A percentile compares a stretch with the other conserved stretches of the same genome.
Conservation (phyloP, 2,329 filamentous ascomycete genomes). For the Botrytis fabae region DNA sequence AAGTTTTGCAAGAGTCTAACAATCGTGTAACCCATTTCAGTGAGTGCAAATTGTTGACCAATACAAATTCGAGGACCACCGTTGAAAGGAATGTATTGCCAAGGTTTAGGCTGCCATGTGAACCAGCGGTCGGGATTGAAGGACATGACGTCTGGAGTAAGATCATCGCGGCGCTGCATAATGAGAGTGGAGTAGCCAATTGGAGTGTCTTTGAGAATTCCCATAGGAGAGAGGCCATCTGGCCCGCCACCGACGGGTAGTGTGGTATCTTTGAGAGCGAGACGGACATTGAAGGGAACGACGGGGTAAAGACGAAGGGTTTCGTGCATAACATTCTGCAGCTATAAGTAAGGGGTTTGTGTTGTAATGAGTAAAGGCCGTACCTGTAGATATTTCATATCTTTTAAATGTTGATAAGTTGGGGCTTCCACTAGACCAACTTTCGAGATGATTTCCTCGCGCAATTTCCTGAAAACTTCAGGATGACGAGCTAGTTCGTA, state of each 20-base stretch:
- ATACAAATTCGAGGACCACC: constrained; percentile 73
- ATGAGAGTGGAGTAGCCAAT: constrained; percentile 67
- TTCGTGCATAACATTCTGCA: constrained; percentile 69
- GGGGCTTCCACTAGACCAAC: constrained; percentile 64
- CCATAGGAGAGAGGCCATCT: constrained; percentile 61
- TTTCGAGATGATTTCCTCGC: constrained; percentile 66
- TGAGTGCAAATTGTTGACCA: constrained; percentile 79
- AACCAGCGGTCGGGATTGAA: constrained; percentile 71
- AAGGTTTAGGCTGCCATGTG: constrained; percentile 62
- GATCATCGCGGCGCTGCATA: constrained; percentile 69
- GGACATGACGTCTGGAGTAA: constrained; percentile 54
- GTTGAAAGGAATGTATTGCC: constrained; percentile 76
- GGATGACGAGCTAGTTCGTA: constrained; percentile 80
- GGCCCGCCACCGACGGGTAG: constrained; percentile 70
- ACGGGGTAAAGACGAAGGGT: constrained; percentile 74
- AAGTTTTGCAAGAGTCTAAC: constrained; percentile 73
- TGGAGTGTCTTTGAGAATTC: constrained; percentile 64
- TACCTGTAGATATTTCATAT: constrained; percentile 74
- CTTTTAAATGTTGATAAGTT: constrained; percentile 80
- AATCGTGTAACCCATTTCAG: constrained; percentile 73
- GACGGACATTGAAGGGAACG: constrained; percentile 77
- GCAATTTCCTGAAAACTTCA: constrained; percentile 64
- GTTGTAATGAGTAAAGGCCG: constrained; percentile 4
- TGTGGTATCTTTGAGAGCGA: constrained; percentile 70
- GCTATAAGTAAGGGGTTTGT: constrained; percentile 12